Evolutionary conservation across 257 asterid genomes (phyloP).

Genomic region (Nemophila menziesii): DNA sequence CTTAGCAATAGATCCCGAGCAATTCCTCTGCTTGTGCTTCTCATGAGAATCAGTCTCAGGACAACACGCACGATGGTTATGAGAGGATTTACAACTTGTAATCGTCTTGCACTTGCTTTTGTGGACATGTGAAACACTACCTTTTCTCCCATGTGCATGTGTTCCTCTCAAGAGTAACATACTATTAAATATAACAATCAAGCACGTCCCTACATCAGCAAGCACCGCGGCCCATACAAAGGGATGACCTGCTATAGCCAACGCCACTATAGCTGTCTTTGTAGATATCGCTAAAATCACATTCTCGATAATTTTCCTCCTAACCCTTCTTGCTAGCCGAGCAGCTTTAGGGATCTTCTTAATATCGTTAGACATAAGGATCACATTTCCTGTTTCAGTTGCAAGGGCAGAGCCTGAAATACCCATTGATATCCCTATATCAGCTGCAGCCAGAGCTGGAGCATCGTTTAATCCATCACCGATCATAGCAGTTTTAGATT

Average conservation of each 20-base stretch:
- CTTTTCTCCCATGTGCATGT: conserved; percentile 2
- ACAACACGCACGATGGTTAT: conserved; percentile 15
- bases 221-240: conserved; percentile 88
- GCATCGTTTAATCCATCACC: conserved; percentile 91
- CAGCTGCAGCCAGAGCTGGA: conserved; percentile 71
- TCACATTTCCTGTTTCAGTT: conserved; percentile 55
- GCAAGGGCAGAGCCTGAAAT: conserved; percentile 80
- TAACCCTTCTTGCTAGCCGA: conserved; percentile 36
- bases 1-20: conserved; percentile 8
- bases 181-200: conserved; percentile 74
- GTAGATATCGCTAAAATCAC: conserved; percentile 37
- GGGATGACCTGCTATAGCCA: conserved; percentile 81
- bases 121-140: conserved; percentile 7
- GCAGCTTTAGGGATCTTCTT: conserved; percentile 46
- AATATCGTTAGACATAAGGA: conserved; percentile 78
- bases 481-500: conserved; percentile 62
- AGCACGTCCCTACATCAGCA: conserved; percentile 66
- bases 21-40: not conserved
- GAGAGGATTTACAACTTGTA: conserved; percentile 1
- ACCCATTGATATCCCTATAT: conserved; percentile 87
- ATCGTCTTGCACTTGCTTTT: not conserved
- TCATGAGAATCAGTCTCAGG: conserved; percentile 1
- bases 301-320: conserved; percentile 51
- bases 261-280: conserved; percentile 47
- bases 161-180: conserved; percentile 45